Conservation (phyloP, 768 basidiomycete species). For the Tylopilus vinaceipallidus region DNA sequence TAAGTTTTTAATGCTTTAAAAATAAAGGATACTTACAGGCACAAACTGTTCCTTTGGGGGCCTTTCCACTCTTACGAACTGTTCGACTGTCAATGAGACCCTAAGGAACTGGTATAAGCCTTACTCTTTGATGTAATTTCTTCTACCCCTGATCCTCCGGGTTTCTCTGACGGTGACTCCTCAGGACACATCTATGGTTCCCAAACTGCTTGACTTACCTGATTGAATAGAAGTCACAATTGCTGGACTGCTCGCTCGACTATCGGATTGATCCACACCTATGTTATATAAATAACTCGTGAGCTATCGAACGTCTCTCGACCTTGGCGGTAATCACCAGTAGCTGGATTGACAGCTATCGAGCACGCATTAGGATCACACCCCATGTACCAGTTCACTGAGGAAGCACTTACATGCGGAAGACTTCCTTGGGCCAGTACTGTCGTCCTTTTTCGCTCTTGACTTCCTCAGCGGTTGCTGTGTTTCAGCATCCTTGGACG, state of each 20-base stretch:
- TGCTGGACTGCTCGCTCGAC: background rate
- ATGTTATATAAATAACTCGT: background rate
- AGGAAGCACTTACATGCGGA: conserved; percentile 13
- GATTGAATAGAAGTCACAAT: background rate
- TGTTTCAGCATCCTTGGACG: background rate
- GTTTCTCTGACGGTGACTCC: background rate
- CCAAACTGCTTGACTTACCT: conserved; percentile 9
- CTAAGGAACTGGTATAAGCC: background rate
- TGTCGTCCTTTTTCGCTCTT: conserved; percentile 9
- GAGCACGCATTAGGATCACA: background rate
- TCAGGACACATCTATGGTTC: conserved; percentile 1
- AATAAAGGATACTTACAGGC: conserved; percentile 14
- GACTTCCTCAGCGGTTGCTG: conserved; percentile 4
- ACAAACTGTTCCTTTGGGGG: conserved; percentile 3
- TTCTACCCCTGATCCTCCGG: background rate
- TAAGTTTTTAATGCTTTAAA: conserved; percentile 14
- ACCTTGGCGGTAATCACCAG: conserved; percentile 5
- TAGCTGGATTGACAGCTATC: background rate
- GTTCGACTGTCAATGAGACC: conserved; percentile 8
- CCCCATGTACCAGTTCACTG: background rate
- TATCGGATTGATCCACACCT: conserved; percentile 5
- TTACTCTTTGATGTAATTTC: conserved; percentile 8
- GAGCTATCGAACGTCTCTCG: background rate
- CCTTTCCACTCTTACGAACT: conserved; percentile 1
- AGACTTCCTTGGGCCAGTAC: background rate